Evolutionary conservation across 805 yeast species (phyloP), one percentile per base, ranked within the genome.

Genomic region (Candida jianshihensis): DNA sequence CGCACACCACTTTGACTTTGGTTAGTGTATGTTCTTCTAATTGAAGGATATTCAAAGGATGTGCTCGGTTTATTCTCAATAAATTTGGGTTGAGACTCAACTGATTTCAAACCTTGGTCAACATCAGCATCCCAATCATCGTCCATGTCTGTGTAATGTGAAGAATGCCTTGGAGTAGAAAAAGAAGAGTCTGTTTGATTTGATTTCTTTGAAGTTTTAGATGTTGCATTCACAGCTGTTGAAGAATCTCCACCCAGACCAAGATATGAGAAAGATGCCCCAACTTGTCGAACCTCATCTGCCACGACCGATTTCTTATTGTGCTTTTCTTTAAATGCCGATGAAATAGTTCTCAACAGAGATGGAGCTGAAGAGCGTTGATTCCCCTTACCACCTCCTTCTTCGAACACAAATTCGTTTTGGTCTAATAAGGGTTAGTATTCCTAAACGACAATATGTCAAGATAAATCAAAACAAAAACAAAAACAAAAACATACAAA

Each of bases 81-180:
- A 58, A 59, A 30, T 47, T 54, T 32, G 48, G 65, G 59, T 41
- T 56, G 42, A 46, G 60, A 40, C 47, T 38, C 40, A 6, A 43
- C 44, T 4, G 47, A 41, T 9, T 36, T 32, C 12, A 52, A 30
- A 5, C 51, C 58, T 41, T 63, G 66, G 31, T 71, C 75, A 37
- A 73, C 78, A 30, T 78, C 81, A 11, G 90, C 94, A 56, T 87
- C 90, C 96, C 96, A 88, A 58, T 87, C 96, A 48, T 84, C 95
- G 55, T 88, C 96, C 39, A 80, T 63, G 53, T 88, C 95, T 30
- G 77, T 65, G 52, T 80, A 81, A 38, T 57, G 58, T 33, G 43
- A 54, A 22, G 61, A 57, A 30, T 47, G 52, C 31, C 59, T 54
- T 6, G 57, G 58, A 18, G 51, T 40, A 2, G 31, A 21, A 2